Base-by-base conservation (phyloP, 176 grass and related monocot species). In the Triticum monococcum region DNA sequence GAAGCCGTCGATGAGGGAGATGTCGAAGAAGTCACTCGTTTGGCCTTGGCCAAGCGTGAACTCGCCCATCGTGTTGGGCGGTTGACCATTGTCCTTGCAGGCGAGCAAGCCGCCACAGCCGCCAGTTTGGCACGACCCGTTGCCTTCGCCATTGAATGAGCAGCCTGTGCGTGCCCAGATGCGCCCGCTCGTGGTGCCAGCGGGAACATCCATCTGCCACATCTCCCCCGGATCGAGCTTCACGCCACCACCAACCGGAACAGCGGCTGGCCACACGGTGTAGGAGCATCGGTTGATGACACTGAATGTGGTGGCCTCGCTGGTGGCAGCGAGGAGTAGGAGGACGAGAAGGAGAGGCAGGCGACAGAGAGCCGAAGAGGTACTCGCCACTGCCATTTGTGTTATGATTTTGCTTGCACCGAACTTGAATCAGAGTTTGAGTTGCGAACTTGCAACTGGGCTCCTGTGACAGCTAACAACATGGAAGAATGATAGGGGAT, bases 101-200 rank as follows among this genome's bases (percentile, higher is more conserved):
- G 2, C 2, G n/a, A 73, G 38, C 12, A 23, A 12, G 5, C 38
- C 38, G 5, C 38, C 12, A 1, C 70, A 73, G 38, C 25, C 38
- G 1, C 71, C 40, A 2, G 71, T 74, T 74, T 74, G 71, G 71
- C 71, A 74, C 0, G 40, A 26, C 71, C 71, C 40, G 0, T 40
- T 40, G 0, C 52, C 25, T 0, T 38, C 4, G 25, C 24, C 0
- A 3, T 16, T 0, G 3, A 84, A 50, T 9, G 59, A 76, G 38
- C 82, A 84, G 3, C 70, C 70, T 2, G 85, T 87, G 68, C 78
- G 78, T 1, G 68, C 12, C 85, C 40, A 41, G 40, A 41, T 41
- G 40, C 40, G 40, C 40, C 40, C 40, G 40, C 40, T 41, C 8
- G 9, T 11, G 40, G 40, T 41, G 10, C 9, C 40, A 41, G 40